Percentiles rank a stretch among this genome's conserved stretches.
Evolutionary conservation across 306 rosid genomes (phyloP).

Genomic region (Prunus salicina): DNA sequence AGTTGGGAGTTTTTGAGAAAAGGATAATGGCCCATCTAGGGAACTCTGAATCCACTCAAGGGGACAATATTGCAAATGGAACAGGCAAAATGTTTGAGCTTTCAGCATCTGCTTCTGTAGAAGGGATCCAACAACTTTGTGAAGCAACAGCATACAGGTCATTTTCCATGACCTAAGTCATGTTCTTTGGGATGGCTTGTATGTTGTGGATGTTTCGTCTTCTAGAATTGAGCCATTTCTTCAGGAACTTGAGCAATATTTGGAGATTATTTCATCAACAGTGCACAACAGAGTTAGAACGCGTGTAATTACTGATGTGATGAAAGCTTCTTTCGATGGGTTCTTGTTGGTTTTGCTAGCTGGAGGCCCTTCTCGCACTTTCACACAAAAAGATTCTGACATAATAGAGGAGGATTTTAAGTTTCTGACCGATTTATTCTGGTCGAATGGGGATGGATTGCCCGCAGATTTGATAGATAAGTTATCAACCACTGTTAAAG

Average conservation of each 20-base stretch:
- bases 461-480: conserved; percentile 73
- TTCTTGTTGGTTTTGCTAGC: conserved; percentile 78
- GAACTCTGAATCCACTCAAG: conserved; percentile 39
- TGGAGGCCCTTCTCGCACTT: conserved; percentile 87
- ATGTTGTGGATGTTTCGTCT: conserved; percentile 59
- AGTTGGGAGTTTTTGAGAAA: conserved; percentile 67
- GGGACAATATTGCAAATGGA: conserved; percentile 35
- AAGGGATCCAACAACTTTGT: conserved; percentile 75
- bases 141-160: conserved; percentile 68
- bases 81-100: conserved; percentile 60
- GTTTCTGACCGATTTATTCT: conserved; percentile 73
- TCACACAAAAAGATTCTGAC: conserved; percentile 57
- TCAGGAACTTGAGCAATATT: conserved; percentile 74
- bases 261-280: conserved; percentile 82
- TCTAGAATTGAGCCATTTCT: conserved; percentile 79
- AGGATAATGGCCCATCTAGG: conserved; percentile 59
- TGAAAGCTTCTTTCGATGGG: conserved; percentile 89
- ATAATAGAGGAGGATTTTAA: conserved; percentile 81
- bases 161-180: conserved; percentile 64
- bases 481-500: conserved; percentile 47
- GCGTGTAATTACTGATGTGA: conserved; percentile 72
- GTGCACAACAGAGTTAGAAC: conserved; percentile 88
- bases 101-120: conserved; percentile 57
- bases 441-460: conserved; percentile 96
- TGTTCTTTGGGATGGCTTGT: conserved; percentile 78